These are phyloP conservation scores for Lolium perenne DNA, from an alignment of 176 grass and related monocot genomes.

Conservation along the genomic window DNA sequence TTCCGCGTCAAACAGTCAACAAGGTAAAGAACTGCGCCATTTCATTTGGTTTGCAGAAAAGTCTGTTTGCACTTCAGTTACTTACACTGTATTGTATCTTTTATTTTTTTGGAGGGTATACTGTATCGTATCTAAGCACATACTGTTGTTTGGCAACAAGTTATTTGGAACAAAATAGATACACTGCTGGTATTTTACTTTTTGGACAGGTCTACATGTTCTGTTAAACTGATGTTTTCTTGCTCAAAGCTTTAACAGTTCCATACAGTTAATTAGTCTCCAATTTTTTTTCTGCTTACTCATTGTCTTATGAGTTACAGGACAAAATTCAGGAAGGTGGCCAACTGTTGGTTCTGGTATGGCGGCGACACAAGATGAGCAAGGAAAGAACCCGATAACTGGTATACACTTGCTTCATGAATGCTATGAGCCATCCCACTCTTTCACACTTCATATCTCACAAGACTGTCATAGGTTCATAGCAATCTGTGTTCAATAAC, in stretches of 20 bases:
- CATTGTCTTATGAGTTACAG: conserved; percentile 39
- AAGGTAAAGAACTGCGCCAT: conserved; percentile 11
- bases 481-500: background rate
- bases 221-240: background rate
- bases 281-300: conserved; percentile 24
- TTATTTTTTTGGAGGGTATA: too few relatives aligned
- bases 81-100: background rate
- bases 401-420: conserved; percentile 41
- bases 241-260: conserved; percentile 9
- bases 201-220: background rate
- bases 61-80: conserved; percentile 28
- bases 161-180: conserved; percentile 23
- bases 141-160: background rate
- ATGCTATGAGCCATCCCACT: conserved; percentile 3
- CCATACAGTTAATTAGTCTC: conserved; percentile 9
- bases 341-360: conserved; percentile 47
- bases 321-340: conserved; percentile 48
- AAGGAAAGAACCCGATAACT: conserved; percentile 29
- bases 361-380: conserved; percentile 44
- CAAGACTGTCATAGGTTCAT: background rate
- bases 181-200: conserved; percentile 5
- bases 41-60: conserved; percentile 15
- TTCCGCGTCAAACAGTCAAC: conserved; percentile 14
- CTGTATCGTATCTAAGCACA: background rate
- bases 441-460: conserved; percentile 11